Evolutionary conservation across 768 basidiomycete species (phyloP), one percentile per base, ranked within the genome.

Genomic region (Rhodotorula toruloides): DNA sequence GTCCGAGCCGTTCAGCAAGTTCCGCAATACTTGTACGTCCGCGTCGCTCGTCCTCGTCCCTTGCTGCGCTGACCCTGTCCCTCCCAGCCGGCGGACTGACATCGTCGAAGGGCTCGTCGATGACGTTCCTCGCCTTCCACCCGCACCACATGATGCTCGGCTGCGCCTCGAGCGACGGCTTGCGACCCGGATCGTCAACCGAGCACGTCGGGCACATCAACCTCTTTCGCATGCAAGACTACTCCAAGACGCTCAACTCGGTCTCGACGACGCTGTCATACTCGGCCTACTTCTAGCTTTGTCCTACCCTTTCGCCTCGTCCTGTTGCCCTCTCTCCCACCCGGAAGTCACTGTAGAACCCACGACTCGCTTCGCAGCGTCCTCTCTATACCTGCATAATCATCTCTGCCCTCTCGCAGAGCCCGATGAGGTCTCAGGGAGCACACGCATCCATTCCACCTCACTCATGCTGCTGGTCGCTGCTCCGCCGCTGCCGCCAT

Each of bases 101-200:
- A 25, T 21, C 19, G 86, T 61, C 84, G 52, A 54, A 54, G 67
- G 29, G 34, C n/a, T 44, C 47, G 16, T 34, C 32, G 43, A 68
- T 71, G 63, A 85, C 84, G 49, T 85, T 87, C 37, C 78, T 91
- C 55, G 80, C 82, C 3, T 92, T 91, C 82, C 90, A 92, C 75
- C 90, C 90, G 19, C 81, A 84, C 67, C 88, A 92, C 77, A 91
- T 91, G 90, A 76, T 91, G 4, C 56, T 75, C n/a, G 74, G 63
- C 3, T 68, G 67, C 54, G 58, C 67, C 3, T 62, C 61, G 37
- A 46, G 39, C 44, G 66, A 67, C 56, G 56, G 65, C 25, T 48
- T 42, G 40, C 57, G 39, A 4, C 46, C 65, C 4, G 54, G 59
- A 1, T 22, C 40, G n/a, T 36, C 21, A 34, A 2, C 21, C 22